Percentiles rank a stretch among this genome's conserved stretches.
These are phyloP conservation scores for Echites panduratus DNA, from an alignment of 257 asterid species.

Conservation along the genomic window DNA sequence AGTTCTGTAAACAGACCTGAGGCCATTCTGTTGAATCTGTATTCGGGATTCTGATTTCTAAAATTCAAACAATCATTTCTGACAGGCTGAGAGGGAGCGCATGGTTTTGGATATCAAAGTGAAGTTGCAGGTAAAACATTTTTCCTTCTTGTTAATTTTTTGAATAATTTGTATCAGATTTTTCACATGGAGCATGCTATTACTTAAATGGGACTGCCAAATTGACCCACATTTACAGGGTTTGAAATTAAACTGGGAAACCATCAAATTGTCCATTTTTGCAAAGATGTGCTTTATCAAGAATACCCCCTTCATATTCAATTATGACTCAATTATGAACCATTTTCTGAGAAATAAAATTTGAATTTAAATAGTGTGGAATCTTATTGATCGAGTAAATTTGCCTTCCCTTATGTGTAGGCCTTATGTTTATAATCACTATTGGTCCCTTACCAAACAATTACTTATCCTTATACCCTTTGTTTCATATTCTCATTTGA, in stretches of 20 bases:
- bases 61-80: conserved; percentile 12
- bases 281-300: not conserved
- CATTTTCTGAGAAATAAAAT: too few relatives aligned
- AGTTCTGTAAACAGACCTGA: conserved; percentile 33
- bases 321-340: too few relatives aligned
- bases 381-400: not conserved
- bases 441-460: not conserved
- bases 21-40: conserved; percentile 8
- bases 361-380: too few relatives aligned
- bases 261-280: not conserved
- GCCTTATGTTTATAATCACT: not conserved
- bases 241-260: not conserved
- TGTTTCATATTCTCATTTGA: not conserved
- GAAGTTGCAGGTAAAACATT: conserved; percentile 72
- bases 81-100: conserved; percentile 94
- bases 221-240: too few relatives aligned
- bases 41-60: conserved; percentile 8
- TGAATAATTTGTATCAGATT: conserved; percentile 4
- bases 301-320: not conserved
- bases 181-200: not conserved
- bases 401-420: not conserved
- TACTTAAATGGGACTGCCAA: not conserved
- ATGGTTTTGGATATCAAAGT: conserved; percentile 97
- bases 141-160: conserved; percentile 16
- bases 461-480: not conserved